Conservation (phyloP, 1,284 basidiomycete genomes). For the Violaceomyces palustris region DNA sequence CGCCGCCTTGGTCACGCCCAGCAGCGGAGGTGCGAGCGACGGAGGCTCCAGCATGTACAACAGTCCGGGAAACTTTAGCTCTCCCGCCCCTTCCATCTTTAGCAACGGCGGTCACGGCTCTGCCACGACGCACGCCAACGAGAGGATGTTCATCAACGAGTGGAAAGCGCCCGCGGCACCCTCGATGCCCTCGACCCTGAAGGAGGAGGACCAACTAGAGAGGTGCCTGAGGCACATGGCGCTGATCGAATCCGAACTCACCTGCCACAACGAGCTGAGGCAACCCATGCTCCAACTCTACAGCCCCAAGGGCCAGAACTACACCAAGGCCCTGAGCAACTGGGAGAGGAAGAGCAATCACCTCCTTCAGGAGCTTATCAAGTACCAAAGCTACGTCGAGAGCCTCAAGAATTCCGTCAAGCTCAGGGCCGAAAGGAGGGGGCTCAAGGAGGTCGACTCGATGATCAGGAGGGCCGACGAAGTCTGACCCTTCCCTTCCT, state of each 20-base stretch:
- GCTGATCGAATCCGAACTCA: conserved; percentile 70
- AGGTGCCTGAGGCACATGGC: conserved; percentile 21
- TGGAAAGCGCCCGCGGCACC: conserved; percentile 87
- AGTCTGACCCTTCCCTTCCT: too few relatives aligned
- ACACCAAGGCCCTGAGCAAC: conserved; percentile 72
- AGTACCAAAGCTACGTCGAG: conserved; percentile 92
- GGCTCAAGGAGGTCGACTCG: conserved; percentile 21
- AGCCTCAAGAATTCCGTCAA: conserved; percentile 58
- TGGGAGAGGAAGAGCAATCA: conserved; percentile 89
- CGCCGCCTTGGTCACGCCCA: conserved; percentile 1
- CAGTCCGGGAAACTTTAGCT: too few relatives aligned
- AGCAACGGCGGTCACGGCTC: conserved; percentile 3
- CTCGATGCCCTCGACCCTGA: conserved; percentile 73
- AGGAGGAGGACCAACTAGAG: conserved; percentile 73
- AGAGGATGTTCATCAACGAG: conserved; percentile 79
- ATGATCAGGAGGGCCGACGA: conserved; percentile 19
- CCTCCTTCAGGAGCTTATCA: conserved; percentile 82
- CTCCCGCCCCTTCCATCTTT: neutral
- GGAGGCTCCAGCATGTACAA: neutral
- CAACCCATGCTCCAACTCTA: conserved; percentile 77
- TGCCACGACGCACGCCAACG: conserved; percentile 52
- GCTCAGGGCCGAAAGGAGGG: conserved; percentile 21
- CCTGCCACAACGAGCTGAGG: conserved; percentile 75
- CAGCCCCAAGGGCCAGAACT: conserved; percentile 68
- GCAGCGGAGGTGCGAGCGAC: neutral